A percentile compares a stretch with the other conserved stretches of the same genome.
These are phyloP conservation scores for Microcyclospora tardicrescens DNA, from an alignment of 2,329 filamentous ascomycete genomes.

Conservation along the genomic window DNA sequence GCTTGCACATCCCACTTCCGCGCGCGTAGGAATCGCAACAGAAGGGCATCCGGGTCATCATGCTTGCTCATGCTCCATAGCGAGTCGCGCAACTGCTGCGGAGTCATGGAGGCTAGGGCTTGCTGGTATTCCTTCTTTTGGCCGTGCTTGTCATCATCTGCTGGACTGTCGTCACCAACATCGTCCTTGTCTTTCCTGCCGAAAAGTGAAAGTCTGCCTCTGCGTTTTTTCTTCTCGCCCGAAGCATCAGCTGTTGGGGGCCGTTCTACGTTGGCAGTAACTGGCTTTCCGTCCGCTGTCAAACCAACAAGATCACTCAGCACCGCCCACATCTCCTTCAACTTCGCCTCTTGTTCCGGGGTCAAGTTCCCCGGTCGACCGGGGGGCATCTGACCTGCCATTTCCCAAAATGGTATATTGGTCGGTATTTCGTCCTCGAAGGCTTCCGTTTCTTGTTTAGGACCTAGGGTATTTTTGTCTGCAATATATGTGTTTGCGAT, in stretches of 20 bases:
- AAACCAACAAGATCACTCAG: slow-evolving; percentile 61
- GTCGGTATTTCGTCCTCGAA: too few species aligned
- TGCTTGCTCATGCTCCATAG: slow-evolving; percentile 95
- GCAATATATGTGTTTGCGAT: neutral
- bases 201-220: slow-evolving; percentile 61
- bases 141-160: slow-evolving; percentile 71
- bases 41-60: slow-evolving; percentile 77
- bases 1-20: slow-evolving; percentile 92
- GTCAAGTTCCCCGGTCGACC: slow-evolving; percentile 81
- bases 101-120: slow-evolving; percentile 60
- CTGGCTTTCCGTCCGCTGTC: slow-evolving; percentile 7
- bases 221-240: slow-evolving; percentile 52
- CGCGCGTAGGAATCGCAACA: slow-evolving; percentile 74
- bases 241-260: slow-evolving; percentile 10
- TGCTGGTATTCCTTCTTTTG: slow-evolving; percentile 77
- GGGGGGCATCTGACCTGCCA: slow-evolving; percentile 36
- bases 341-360: slow-evolving; percentile 74
- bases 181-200: slow-evolving; percentile 43
- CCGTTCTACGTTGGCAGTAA: neutral
- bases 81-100: slow-evolving; percentile 64
- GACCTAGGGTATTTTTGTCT: slow-evolving; percentile 3
- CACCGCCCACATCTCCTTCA: slow-evolving; percentile 77
- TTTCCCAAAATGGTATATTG: slow-evolving; percentile 12
- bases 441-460: too few species aligned
- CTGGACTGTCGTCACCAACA: slow-evolving; percentile 29